Evolutionary conservation across 768 basidiomycete genomes (phyloP).

Genomic region (Xerocomellus chrysenteron): DNA sequence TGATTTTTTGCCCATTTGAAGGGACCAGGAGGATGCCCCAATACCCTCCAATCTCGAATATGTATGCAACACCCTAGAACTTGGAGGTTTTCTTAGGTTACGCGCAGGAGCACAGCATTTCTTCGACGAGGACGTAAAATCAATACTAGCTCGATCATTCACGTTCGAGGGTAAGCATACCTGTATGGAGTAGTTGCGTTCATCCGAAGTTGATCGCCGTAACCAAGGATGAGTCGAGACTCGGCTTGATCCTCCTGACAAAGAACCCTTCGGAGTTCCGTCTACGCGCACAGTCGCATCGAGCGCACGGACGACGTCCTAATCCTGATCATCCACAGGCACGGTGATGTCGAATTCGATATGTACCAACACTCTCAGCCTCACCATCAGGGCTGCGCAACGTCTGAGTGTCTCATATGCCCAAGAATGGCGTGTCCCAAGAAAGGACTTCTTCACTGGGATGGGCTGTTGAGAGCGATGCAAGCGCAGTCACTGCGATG

Average conservation of each 20-base stretch:
- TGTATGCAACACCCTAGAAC: no score
- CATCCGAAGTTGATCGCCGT: neutral
- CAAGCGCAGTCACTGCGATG: neutral
- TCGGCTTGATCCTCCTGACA: neutral
- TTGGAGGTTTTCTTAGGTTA: no score
- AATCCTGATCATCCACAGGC: neutral
- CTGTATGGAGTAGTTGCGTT: neutral
- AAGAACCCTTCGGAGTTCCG: no score
- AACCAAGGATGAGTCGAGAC: neutral
- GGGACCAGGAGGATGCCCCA: no score
- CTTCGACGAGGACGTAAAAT: neutral
- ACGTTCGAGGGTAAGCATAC: neutral
- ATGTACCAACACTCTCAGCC: neutral
- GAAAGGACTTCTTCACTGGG: neutral
- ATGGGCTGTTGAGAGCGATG: neutral
- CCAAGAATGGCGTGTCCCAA: neutral
- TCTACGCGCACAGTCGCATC: neutral
- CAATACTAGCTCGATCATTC: no score
- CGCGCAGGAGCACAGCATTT: neutral
- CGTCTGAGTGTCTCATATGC: neutral
- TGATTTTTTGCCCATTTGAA: neutral
- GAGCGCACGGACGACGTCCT: no score
- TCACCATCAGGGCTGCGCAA: neutral
- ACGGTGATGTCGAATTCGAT: neutral
- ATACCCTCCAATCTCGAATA: no score